Conservation (phyloP, 2,329 filamentous ascomycete species). For the Cadophora gregata region DNA sequence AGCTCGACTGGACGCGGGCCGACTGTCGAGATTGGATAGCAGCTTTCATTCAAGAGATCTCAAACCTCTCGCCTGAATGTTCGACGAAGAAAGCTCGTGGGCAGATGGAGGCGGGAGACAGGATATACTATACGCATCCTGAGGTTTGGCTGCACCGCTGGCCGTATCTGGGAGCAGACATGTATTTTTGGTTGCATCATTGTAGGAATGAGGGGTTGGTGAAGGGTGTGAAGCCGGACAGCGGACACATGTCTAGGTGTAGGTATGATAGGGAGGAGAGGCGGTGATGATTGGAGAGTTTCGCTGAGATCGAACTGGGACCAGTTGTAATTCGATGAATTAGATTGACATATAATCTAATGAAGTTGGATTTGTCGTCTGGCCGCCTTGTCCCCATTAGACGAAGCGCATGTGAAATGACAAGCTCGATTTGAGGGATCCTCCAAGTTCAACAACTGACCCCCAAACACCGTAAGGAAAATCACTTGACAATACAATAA, state of each 20-base stretch:
- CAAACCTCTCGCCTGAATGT: neutral
- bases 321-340: too few relatives aligned
- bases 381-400: too few relatives aligned
- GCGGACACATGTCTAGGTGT: neutral
- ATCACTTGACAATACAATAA: too few relatives aligned
- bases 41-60: neutral
- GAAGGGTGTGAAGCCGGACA: neutral
- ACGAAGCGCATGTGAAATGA: too few relatives aligned
- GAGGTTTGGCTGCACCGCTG: neutral
- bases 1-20: neutral
- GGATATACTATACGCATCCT: neutral
- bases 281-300: neutral
- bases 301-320: too few relatives aligned
- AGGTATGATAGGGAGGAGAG: neutral
- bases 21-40: neutral
- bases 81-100: neutral
- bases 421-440: too few relatives aligned
- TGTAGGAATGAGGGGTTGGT: conserved; percentile 1
- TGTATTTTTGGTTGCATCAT: neutral
- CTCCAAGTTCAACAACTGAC: too few relatives aligned
- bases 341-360: too few relatives aligned
- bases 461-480: too few relatives aligned
- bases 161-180: neutral
- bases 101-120: neutral
- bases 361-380: too few relatives aligned